These are phyloP conservation scores for Pleurotus djamor DNA, from an alignment of 768 basidiomycete genomes.

Conservation along the genomic window DNA sequence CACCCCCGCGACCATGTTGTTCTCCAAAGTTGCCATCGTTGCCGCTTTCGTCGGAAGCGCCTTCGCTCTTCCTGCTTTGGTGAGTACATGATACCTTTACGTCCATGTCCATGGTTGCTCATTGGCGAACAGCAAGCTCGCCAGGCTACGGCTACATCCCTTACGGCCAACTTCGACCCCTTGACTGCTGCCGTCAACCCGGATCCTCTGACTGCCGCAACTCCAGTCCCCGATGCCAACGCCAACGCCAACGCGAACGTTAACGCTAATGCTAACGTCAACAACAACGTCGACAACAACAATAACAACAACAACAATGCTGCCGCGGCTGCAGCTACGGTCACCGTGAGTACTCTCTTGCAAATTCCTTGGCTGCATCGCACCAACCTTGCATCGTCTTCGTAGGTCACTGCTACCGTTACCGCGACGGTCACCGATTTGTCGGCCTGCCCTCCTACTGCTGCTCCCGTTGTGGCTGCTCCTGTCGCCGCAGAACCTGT, in stretches of 20 bases:
- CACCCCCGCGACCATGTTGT: neutral
- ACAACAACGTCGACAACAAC: neutral
- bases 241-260: neutral
- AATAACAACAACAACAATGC: neutral
- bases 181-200: constrained; percentile 2
- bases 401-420: neutral
- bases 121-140: neutral
- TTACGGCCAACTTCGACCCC: constrained; percentile 1
- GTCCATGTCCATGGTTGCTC: neutral
- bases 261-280: neutral
- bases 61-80: neutral
- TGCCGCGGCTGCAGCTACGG: neutral
- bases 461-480: neutral
- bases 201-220: constrained; percentile 1
- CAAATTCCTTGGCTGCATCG: neutral
- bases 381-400: neutral
- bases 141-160: neutral
- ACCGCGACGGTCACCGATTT: neutral
- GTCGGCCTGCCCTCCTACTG: neutral
- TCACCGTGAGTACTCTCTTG: neutral
- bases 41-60: neutral
- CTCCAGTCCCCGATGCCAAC: neutral
- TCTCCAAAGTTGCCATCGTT: constrained; percentile 2
- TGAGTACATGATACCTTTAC: neutral
- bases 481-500: neutral